Percentiles rank a stretch among this genome's conserved stretches.
phyloP scores from a whole-genome alignment of 768 basidiomycete species.

The Rhizopogon salebrosus region DNA sequence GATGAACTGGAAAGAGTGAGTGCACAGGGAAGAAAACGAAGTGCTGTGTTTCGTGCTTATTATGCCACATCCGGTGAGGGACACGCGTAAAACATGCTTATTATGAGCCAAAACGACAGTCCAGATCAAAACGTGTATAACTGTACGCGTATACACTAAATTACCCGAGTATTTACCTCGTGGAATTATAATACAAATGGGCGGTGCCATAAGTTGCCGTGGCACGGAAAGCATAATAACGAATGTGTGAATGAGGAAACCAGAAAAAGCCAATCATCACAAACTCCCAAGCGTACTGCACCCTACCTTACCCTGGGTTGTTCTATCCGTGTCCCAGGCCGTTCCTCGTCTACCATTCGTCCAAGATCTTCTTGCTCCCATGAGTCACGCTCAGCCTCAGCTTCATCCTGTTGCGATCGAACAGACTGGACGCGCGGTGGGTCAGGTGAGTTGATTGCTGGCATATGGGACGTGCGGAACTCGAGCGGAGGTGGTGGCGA shows the following conservation, averaged over 20 bases:
- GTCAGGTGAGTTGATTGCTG: constrained; percentile 32
- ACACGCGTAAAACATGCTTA: constrained; percentile 19
- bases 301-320: constrained; percentile 31
- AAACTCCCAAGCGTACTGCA: background rate
- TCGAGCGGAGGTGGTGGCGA: constrained; percentile 38
- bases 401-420: background rate
- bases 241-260: background rate
- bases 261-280: background rate
- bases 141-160: background rate
- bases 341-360: constrained; percentile 42
- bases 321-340: constrained; percentile 36
- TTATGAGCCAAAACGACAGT: background rate
- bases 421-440: constrained; percentile 5
- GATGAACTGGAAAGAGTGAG: constrained; percentile 10
- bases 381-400: constrained; percentile 14
- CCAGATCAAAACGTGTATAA: background rate
- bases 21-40: constrained; percentile 5
- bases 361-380: constrained; percentile 48
- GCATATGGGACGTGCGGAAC: constrained; percentile 25
- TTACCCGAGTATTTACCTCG: background rate
- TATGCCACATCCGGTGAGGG: constrained; percentile 8
- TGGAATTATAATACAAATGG: constrained; percentile 3
- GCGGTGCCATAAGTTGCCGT: background rate
- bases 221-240: background rate
- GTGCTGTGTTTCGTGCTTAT: background rate